Evolutionary conservation across 208 protist species (phyloP), one percentile per base, ranked within the genome.

Genomic region (Herpetomonas tarakana): DNA sequence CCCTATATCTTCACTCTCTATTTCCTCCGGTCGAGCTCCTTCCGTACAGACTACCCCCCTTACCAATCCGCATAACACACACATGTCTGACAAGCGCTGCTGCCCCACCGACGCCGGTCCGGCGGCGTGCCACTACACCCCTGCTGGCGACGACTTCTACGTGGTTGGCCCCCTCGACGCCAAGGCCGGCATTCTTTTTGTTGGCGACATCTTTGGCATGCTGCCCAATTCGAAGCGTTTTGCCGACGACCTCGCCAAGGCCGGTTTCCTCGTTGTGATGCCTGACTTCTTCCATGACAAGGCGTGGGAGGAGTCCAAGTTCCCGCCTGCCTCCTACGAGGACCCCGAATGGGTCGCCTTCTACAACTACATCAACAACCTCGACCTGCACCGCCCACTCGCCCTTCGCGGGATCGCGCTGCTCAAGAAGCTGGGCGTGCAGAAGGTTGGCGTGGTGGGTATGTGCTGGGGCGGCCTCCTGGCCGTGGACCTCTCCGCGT

Each of bases 121-220:
- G 2, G 63, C 64, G 22, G 47, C 47, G 50, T 52, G 45, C 35
- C 6, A 3, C 3, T 78, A 77, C 62, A 47, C 3, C 45, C 68
- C 80, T 2, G 51, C 9, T 1, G 76, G 72, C 11, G 62, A 67
- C 21, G 52, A 66, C 26, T 70, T 75, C 52, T 87, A 87, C 70
- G 55, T 83, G 3, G 65, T 70, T 9, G 76, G 73, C 6, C 60
- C 73, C 2, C 41, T 60, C 62, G 52, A 72, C 49, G 61, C 58
- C 58, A 81, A 77, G 53, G 60, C 50, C 6, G 83, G 76, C 26
- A 55, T 87, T 11, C 50, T 87, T 2, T 12, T 91, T 31, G 55
- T 79, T 25, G 28, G 58, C 51, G 83, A 91, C 52, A 77, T 91
- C 41, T 87, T 87, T 46, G 76, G 83, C 25, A 71, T 78, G 29